Percentiles rank a stretch among this genome's conserved stretches.
phyloP scores from a whole-genome alignment of 2,329 filamentous ascomycete genomes.

The Arthroderma sp. region DNA sequence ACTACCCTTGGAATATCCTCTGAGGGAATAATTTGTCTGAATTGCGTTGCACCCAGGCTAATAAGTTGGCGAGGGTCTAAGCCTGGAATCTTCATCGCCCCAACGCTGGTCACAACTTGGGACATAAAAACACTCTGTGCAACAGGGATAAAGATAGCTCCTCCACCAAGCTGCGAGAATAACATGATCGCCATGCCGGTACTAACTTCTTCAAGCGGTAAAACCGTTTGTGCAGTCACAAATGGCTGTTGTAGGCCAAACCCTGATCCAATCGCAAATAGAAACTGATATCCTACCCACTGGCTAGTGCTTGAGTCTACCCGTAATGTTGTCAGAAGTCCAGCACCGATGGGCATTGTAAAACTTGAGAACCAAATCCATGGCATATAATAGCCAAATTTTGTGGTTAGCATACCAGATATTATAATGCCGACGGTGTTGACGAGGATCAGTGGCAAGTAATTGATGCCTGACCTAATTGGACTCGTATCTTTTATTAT shows the following conservation, averaged over 20 bases:
- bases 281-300: slow-evolving; percentile 20
- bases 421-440: slow-evolving; percentile 22
- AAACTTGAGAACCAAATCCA: slow-evolving; percentile 26
- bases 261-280: slow-evolving; percentile 24
- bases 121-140: slow-evolving; percentile 44
- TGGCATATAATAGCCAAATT: slow-evolving; percentile 25
- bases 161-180: slow-evolving; percentile 31
- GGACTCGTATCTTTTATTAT: slow-evolving; percentile 24
- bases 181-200: slow-evolving; percentile 23
- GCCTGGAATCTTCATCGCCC: neutral
- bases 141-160: slow-evolving; percentile 40
- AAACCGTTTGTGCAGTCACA: slow-evolving; percentile 19
- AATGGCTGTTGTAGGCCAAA: slow-evolving; percentile 23
- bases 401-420: slow-evolving; percentile 23
- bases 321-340: slow-evolving; percentile 25
- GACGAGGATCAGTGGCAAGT: slow-evolving; percentile 19
- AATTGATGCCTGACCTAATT: slow-evolving; percentile 19
- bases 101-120: slow-evolving; percentile 23
- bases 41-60: neutral
- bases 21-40: neutral
- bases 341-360: slow-evolving; percentile 25
- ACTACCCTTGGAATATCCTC: neutral
- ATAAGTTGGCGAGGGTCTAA: neutral
- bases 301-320: slow-evolving; percentile 16
- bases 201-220: slow-evolving; percentile 19